Conservation (phyloP, 2,329 filamentous ascomycete species). For the Shiraia sp. region DNA sequence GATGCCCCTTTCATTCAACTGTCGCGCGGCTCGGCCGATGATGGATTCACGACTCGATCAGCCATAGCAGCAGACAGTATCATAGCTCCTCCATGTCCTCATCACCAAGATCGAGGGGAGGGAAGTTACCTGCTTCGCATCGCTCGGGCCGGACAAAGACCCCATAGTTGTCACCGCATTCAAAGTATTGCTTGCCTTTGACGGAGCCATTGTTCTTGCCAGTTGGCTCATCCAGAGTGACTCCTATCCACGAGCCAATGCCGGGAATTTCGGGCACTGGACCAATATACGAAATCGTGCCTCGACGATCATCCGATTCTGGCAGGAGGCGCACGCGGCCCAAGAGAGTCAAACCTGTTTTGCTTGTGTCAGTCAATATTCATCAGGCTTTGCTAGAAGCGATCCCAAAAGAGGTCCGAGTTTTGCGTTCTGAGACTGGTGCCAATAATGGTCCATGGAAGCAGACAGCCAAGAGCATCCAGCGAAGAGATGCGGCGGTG, state of each 20-base stretch:
- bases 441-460: no score
- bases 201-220: constrained; percentile 83
- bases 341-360: constrained; percentile 30
- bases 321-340: constrained; percentile 50
- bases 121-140: constrained; percentile 75
- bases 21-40: no score
- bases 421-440: no score
- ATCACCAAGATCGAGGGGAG: constrained; percentile 54
- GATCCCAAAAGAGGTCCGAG: no score
- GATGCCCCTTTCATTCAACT: no score
- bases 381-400: constrained; percentile 8
- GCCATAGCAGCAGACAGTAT: background rate
- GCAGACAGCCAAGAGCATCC: no score
- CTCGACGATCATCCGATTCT: constrained; percentile 69
- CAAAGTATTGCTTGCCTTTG: constrained; percentile 69
- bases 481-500: constrained; percentile 1
- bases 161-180: constrained; percentile 69
- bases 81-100: constrained; percentile 69
- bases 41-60: no score
- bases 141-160: constrained; percentile 79
- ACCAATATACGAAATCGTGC: constrained; percentile 72
- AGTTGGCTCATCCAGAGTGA: constrained; percentile 75
- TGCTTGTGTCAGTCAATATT: constrained; percentile 3
- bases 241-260: constrained; percentile 69
- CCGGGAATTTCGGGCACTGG: constrained; percentile 74